Conservation (phyloP, 106 monocot species). For the Gastrodia elata region DNA sequence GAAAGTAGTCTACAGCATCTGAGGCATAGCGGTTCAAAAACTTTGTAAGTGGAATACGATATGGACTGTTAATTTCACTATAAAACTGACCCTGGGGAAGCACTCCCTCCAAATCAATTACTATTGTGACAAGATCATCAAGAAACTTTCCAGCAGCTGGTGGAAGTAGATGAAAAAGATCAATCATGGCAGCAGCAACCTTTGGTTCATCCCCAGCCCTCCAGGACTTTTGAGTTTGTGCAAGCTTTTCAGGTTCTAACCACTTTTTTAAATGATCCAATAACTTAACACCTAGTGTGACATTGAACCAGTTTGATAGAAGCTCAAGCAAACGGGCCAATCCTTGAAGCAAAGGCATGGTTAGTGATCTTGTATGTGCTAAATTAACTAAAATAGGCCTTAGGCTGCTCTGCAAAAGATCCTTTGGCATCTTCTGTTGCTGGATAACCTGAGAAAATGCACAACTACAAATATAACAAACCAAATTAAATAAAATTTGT, state of each 20-base stretch:
- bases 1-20: slow-evolving; percentile 94
- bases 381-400: slow-evolving; percentile 91
- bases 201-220: slow-evolving; percentile 98
- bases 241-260: slow-evolving; percentile 99
- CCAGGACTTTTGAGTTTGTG: slow-evolving; percentile 87
- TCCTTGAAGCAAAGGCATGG: slow-evolving; percentile 96
- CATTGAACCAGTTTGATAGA: slow-evolving; percentile 97
- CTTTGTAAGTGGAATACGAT: slow-evolving; percentile 83
- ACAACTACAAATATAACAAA: background rate
- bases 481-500: background rate
- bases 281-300: slow-evolving; percentile 82
- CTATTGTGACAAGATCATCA: slow-evolving; percentile 90
- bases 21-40: slow-evolving; percentile 91
- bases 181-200: slow-evolving; percentile 99
- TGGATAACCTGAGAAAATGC: slow-evolving; percentile 71
- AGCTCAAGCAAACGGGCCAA: slow-evolving; percentile 93
- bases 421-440: slow-evolving; percentile 97
- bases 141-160: slow-evolving; percentile 94
- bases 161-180: slow-evolving; percentile 98
- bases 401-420: slow-evolving; percentile 90
- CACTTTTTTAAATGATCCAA: slow-evolving; percentile 97
- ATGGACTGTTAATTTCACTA: slow-evolving; percentile 99
- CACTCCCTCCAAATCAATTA: slow-evolving; percentile 88
- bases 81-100: slow-evolving; percentile 92
- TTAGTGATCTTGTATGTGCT: slow-evolving; percentile 85